Conservation (phyloP, 345 rosid species). For the Heritiera fomes region DNA sequence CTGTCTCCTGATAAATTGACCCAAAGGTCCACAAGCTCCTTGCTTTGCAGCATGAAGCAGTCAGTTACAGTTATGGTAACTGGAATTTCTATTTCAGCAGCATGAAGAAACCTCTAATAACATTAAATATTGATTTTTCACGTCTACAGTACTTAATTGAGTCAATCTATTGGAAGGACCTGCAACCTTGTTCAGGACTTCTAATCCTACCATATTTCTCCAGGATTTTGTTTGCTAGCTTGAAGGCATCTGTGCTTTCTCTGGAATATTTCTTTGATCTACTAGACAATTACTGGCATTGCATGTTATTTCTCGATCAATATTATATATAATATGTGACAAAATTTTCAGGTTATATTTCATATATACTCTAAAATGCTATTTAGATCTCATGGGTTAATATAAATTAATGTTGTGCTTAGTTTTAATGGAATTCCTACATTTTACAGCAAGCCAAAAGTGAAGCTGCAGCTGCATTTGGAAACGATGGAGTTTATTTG, state of each 20-base stretch:
- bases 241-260: neutral
- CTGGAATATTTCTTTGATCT: neutral
- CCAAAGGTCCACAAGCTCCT: neutral
- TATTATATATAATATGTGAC: neutral
- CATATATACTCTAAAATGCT: neutral
- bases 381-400: constrained; percentile 1
- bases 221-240: neutral
- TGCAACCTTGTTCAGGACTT: neutral
- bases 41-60: constrained; percentile 2
- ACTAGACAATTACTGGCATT: constrained; percentile 2
- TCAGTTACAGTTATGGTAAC: neutral
- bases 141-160: neutral
- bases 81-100: neutral
- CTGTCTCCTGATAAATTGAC: neutral
- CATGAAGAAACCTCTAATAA: neutral
- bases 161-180: neutral
- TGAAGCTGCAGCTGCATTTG: constrained; percentile 98
- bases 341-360: neutral
- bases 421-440: constrained; percentile 24
- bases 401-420: constrained; percentile 16
- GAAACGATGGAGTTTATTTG: constrained; percentile 96
- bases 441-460: constrained; percentile 89
- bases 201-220: neutral
- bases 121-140: neutral
- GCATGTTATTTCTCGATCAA: neutral